Percentiles rank a stretch among this genome's conserved stretches.
phyloP scores from a whole-genome alignment of 202 grass and related monocot genomes.

The Tripidium arundinaceum region DNA sequence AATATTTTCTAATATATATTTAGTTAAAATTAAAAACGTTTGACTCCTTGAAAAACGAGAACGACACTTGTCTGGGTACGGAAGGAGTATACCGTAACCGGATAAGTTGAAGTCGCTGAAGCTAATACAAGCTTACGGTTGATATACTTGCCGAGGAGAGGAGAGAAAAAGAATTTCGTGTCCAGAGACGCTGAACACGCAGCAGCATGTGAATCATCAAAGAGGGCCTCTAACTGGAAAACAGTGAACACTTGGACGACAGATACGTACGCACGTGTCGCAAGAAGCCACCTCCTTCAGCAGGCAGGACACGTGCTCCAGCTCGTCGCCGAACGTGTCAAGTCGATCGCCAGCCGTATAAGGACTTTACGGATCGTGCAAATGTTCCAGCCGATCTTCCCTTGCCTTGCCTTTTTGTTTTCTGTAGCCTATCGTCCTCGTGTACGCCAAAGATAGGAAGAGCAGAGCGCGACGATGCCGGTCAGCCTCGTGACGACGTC shows the following conservation, averaged over 20 bases:
- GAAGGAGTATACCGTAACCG: no score
- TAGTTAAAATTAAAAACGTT: no score
- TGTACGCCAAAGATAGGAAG: neutral
- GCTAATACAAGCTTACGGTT: no score
- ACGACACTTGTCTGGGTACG: no score
- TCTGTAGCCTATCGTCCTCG: no score
- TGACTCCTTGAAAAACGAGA: no score
- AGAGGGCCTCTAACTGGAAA: no score
- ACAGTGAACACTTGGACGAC: neutral
- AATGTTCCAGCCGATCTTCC: neutral
- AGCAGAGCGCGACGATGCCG: slow-evolving; percentile 11
- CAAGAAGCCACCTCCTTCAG: neutral
- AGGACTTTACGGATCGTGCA: neutral
- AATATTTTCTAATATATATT: no score
- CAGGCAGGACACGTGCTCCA: neutral
- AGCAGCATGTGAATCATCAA: no score
- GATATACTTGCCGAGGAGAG: no score
- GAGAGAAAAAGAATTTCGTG: no score
- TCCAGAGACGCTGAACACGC: neutral
- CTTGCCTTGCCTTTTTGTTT: neutral
- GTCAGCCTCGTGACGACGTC: slow-evolving; percentile 20
- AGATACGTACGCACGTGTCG: neutral
- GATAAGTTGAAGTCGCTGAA: no score
- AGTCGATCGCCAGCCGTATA: neutral
- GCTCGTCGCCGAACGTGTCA: slow-evolving; percentile 6